A percentile compares a stretch with the other conserved stretches of the same genome.
These are phyloP conservation scores for Colletotrichum sp. DNA, from an alignment of 2,329 filamentous ascomycete genomes.

Conservation along the genomic window DNA sequence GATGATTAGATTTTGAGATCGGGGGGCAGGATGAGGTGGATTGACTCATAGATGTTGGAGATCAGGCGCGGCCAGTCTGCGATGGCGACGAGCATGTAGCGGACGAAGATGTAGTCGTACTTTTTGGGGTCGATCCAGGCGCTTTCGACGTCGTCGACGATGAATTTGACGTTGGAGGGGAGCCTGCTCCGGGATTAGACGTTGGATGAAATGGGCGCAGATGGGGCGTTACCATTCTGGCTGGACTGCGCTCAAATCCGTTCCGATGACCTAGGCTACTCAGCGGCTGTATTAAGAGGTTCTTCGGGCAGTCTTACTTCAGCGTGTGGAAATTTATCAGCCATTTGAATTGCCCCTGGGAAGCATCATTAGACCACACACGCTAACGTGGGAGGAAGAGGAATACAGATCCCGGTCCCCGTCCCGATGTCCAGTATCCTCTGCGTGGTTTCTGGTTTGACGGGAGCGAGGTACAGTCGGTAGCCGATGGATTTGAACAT, in stretches of 20 bases:
- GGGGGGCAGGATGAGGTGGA: background rate
- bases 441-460: background rate
- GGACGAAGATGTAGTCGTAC: conserved; percentile 37
- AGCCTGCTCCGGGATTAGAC: no score
- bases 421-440: conserved; percentile 64
- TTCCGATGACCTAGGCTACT: background rate
- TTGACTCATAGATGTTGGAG: background rate
- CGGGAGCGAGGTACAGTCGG: background rate
- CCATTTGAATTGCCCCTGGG: background rate
- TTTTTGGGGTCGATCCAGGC: conserved; percentile 40
- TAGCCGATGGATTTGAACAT: background rate
- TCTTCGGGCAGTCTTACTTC: background rate
- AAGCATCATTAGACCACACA: background rate
- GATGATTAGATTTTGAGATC: background rate
- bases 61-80: background rate
- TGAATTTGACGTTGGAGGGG: conserved; percentile 69
- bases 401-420: conserved; percentile 63
- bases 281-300: background rate
- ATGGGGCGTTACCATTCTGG: background rate
- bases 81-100: conserved; percentile 1
- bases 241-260: conserved; percentile 4
- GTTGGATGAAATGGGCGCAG: no score
- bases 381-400: background rate
- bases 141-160: conserved; percentile 68
- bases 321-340: background rate